Conservation (phyloP, 1,284 basidiomycete genomes). For the Clitocybe nebularis region DNA sequence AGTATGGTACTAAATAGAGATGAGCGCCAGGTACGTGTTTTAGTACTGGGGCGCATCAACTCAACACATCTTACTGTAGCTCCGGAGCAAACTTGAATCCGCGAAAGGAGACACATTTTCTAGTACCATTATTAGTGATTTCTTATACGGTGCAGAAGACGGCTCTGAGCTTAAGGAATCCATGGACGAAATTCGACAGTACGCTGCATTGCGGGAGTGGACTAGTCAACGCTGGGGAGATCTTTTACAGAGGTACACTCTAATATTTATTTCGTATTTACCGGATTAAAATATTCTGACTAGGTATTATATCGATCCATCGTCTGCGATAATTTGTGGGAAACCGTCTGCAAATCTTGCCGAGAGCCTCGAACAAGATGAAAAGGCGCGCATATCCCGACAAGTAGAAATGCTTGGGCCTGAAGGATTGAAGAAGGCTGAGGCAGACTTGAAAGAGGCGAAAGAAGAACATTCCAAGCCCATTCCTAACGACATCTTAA, state of each 20-base stretch:
- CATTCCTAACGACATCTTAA: constrained; percentile 81
- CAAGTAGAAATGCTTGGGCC: constrained; percentile 76
- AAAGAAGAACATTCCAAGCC: constrained; percentile 84
- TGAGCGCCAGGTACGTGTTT: constrained; percentile 83
- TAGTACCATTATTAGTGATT: constrained; percentile 76
- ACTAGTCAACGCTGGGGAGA: constrained; percentile 74
- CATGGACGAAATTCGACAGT: constrained; percentile 81
- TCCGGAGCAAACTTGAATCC: constrained; percentile 73
- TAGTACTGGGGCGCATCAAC: too few relatives aligned
- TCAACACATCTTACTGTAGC: too few relatives aligned
- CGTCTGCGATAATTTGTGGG: constrained; percentile 75
- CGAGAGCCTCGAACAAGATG: constrained; percentile 77
- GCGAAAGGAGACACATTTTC: constrained; percentile 76
- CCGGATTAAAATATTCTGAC: constrained; percentile 9
- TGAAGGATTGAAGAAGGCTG: constrained; percentile 75
- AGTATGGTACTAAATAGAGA: constrained; percentile 83
- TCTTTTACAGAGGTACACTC: constrained; percentile 71
- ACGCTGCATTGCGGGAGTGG: constrained; percentile 69
- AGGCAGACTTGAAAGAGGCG: constrained; percentile 72
- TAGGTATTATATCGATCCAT: constrained; percentile 77
- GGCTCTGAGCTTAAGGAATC: constrained; percentile 76
- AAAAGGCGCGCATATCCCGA: constrained; percentile 72
- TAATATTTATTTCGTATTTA: neutral
- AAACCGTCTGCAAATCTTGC: constrained; percentile 88
- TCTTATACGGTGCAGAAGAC: constrained; percentile 83